Percentiles rank a stretch among this genome's conserved stretches.
phyloP scores from a whole-genome alignment of 139 green algal genomes.

The Coelastrella sp. region DNA sequence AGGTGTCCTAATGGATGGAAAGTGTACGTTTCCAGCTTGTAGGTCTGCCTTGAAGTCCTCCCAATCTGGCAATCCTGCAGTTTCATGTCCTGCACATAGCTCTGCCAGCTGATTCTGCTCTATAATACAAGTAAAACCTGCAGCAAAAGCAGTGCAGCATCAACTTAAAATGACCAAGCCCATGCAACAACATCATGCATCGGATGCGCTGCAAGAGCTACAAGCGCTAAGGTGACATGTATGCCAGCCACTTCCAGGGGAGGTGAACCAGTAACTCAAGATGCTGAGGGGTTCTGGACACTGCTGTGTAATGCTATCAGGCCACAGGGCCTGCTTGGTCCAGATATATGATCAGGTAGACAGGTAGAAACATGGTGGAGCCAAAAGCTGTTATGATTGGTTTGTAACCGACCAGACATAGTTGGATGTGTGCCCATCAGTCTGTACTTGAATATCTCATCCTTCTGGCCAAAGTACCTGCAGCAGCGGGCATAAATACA shows the following conservation, averaged over 20 bases:
- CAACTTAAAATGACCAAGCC: neutral
- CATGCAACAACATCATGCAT: too few species aligned
- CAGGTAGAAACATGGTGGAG: neutral
- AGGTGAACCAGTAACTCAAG: too few species aligned
- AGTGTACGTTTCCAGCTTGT: neutral
- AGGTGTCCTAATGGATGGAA: constrained; percentile 17
- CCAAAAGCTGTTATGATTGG: neutral
- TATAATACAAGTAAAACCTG: constrained; percentile 33
- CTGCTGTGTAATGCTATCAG: too few species aligned
- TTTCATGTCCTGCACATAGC: neutral
- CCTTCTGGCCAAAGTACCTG: constrained; percentile 31
- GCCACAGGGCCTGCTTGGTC: too few species aligned
- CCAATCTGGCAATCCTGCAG: constrained; percentile 24
- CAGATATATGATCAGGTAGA: neutral
- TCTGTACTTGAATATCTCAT: constrained; percentile 41
- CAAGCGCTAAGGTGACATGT: too few species aligned
- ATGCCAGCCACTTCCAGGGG: too few species aligned
- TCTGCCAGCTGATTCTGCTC: constrained; percentile 13
- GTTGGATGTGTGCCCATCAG: constrained; percentile 39
- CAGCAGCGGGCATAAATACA: neutral
- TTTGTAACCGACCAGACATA: constrained; percentile 11
- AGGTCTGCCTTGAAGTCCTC: constrained; percentile 32
- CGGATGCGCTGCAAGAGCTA: too few species aligned
- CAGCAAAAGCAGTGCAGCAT: neutral
- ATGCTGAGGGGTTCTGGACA: too few species aligned